Base-by-base conservation (phyloP, 225 moss, liverwort and hornwort species). In the Sphagnum contortum region DNA sequence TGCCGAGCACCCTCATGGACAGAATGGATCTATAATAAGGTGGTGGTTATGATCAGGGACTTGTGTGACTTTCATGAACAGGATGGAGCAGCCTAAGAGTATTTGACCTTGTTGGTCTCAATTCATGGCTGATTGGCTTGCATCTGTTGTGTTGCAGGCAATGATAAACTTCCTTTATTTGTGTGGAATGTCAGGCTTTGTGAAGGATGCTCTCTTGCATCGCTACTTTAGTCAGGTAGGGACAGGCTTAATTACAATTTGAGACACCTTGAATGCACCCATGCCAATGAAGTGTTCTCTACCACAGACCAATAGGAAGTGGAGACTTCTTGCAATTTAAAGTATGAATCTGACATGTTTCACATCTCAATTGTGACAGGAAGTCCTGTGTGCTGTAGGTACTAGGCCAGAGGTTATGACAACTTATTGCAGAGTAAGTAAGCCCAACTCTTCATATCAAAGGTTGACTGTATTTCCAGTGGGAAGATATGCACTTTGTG, bases 21-120 rank as follows among this genome's bases (percentile, higher is more conserved):
- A 8, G 96, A 96, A 52, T 96, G 96, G 96, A 74, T 96, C 7
- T 92, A 96, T 75, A 92, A 92, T 62, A 92, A 96, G 85, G 89
- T 89, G 9, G 49, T 3, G 2, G 5, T 9, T 4, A 12, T 45
- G 29, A 29, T 29, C 29, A 29, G 29, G 29, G 29, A 29, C 29
- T 29, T 29, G 29, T 29, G 29, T 29, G 29, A 29, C 29, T 29
- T 29, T 29, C 29, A 29, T 29, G 29, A 29, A 29, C 29, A 29
- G 29, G 29, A 29, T 29, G 29, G 29, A 29, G 29, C 29, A 29
- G 29, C 29, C 29, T 29, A 29, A 29, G 29, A 29, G 29, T 0
- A 29, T 29, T 29, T 29, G 29, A 29, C 29, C 29, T 0, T 29
- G 29, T 29, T 29, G 29, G 29, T 29, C 29, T 29, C 29, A 29